These are phyloP conservation scores for Barnettozyma wickerhamii DNA, from an alignment of 805 yeast genomes.

Conservation along the genomic window DNA sequence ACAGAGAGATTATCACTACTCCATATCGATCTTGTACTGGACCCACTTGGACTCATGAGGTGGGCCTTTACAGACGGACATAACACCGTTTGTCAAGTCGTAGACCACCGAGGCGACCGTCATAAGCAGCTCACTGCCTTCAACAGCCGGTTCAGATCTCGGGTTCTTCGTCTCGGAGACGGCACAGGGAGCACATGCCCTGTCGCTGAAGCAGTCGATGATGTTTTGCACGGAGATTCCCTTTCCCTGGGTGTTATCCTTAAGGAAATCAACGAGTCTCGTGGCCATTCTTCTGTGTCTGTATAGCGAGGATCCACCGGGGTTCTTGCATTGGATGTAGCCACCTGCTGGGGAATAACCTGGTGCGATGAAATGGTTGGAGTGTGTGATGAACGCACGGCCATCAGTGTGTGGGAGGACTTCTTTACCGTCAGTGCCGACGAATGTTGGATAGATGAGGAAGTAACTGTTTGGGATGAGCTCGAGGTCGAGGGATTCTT, in stretches of 20 bases:
- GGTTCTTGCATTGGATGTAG: constrained; percentile 12
- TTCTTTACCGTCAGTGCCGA: constrained; percentile 12
- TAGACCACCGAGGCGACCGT: constrained; percentile 15
- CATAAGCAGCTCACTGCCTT: constrained; percentile 10
- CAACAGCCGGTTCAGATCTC: constrained; percentile 13
- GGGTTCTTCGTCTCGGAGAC: constrained; percentile 14
- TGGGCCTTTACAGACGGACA: constrained; percentile 16
- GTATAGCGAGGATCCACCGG: constrained; percentile 17
- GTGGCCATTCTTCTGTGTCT: constrained; percentile 14
- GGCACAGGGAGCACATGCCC: constrained; percentile 11
- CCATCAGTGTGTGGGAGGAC: constrained; percentile 9
- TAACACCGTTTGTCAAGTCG: constrained; percentile 13
- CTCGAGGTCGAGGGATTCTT: constrained; percentile 14
- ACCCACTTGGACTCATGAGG: constrained; percentile 45
- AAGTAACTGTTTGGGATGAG: constrained; percentile 13
- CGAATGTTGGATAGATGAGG: constrained; percentile 13
- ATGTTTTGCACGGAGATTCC: constrained; percentile 10
- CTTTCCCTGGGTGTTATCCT: constrained; percentile 8
- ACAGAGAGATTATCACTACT: background rate
- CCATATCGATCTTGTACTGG: constrained; percentile 10
- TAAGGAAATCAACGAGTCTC: constrained; percentile 11
- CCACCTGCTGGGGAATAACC: constrained; percentile 14
- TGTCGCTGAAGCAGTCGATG: constrained; percentile 9
- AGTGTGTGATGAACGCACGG: constrained; percentile 13
- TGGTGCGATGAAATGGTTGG: constrained; percentile 11